Percentiles rank a stretch among this genome's conserved stretches.
Conservation (phyloP, 208 protist genomes). For the Leptomonas seymouri region DNA sequence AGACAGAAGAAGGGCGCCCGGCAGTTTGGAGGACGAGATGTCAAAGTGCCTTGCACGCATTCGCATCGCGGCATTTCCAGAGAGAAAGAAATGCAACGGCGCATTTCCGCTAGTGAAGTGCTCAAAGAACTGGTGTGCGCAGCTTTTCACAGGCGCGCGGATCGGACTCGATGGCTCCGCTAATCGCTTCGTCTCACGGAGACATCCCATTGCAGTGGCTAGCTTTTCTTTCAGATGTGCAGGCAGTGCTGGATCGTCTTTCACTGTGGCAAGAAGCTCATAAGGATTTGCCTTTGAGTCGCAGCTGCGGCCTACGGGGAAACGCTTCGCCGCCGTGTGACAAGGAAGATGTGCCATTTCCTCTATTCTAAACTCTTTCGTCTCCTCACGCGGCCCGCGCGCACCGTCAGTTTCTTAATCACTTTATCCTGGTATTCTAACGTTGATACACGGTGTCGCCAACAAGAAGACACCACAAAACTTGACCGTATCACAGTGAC, state of each 20-base stretch:
- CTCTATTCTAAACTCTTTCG: background rate
- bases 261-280: conserved; percentile 24
- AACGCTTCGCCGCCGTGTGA: conserved; percentile 17
- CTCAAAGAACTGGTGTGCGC: conserved; percentile 27
- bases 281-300: conserved; percentile 22
- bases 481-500: background rate
- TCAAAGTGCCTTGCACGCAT: conserved; percentile 37
- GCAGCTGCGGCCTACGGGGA: conserved; percentile 10
- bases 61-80: conserved; percentile 7
- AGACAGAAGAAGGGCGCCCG: conserved; percentile 14
- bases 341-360: conserved; percentile 26
- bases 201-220: conserved; percentile 7
- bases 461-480: background rate
- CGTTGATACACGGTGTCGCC: background rate
- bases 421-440: background rate
- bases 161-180: conserved; percentile 3
- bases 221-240: conserved; percentile 26
- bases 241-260: conserved; percentile 28
- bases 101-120: conserved; percentile 35
- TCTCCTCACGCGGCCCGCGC: background rate
- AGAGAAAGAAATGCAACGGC: conserved; percentile 32
- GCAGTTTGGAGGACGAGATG: conserved; percentile 33
- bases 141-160: conserved; percentile 1
- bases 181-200: conserved; percentile 11
- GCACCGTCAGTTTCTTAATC: background rate